phyloP scores from a whole-genome alignment of 2,329 filamentous ascomycete species.

The Xylariomycetidae sp. region DNA sequence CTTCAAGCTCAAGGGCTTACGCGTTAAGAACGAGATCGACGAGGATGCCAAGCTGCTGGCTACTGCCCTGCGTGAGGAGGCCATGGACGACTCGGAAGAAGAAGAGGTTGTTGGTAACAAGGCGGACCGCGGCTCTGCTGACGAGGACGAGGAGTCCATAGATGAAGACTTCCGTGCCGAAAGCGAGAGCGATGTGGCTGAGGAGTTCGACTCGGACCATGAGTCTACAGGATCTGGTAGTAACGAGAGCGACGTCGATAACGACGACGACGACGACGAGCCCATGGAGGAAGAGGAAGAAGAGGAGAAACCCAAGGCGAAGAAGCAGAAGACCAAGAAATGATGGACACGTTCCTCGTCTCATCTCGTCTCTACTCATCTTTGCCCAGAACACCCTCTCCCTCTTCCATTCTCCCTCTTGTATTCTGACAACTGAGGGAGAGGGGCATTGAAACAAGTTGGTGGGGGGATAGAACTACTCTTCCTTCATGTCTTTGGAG shows the following conservation, averaged over 20 bases:
- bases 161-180: slow-evolving; percentile 95
- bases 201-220: slow-evolving; percentile 90
- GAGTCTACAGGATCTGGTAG: slow-evolving; percentile 75
- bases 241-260: slow-evolving; percentile 58
- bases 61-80: slow-evolving; percentile 77
- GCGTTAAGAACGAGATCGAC: slow-evolving; percentile 98
- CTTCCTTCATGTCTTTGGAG: too few species aligned
- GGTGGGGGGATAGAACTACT: too few species aligned
- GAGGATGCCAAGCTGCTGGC: slow-evolving; percentile 81
- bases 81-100: slow-evolving; percentile 79
- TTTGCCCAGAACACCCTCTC: not conserved
- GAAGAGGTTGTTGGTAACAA: slow-evolving; percentile 69
- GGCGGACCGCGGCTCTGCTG: slow-evolving; percentile 81
- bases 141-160: slow-evolving; percentile 91
- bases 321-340: slow-evolving; percentile 35
- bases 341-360: slow-evolving; percentile 1
- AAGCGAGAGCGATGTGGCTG: slow-evolving; percentile 90
- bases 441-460: too few species aligned
- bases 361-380: not conserved
- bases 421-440: too few species aligned
- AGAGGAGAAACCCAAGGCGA: slow-evolving; percentile 36
- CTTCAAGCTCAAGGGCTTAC: slow-evolving; percentile 91
- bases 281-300: slow-evolving; percentile 31
- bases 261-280: slow-evolving; percentile 42
- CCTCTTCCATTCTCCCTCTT: not conserved